phyloP scores from a whole-genome alignment of 768 basidiomycete genomes.

The Suillus weaverae region DNA sequence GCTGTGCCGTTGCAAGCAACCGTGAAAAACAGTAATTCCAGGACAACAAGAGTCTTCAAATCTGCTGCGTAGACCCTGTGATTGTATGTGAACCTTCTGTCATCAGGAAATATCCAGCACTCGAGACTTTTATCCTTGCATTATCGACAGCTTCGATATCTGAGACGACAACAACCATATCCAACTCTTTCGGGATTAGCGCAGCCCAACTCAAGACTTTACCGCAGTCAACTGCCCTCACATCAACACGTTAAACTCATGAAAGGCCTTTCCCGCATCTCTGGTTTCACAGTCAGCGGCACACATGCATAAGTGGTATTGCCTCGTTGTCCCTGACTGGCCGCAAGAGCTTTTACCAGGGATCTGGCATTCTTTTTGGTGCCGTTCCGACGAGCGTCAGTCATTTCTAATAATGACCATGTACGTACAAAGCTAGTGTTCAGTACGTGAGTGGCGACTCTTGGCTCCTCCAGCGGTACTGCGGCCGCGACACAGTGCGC shows the following conservation, averaged over 20 bases:
- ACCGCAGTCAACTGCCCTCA: not conserved
- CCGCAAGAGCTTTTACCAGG: not conserved
- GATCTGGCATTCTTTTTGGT: not conserved
- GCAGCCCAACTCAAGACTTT: too few species aligned
- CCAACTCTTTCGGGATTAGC: not conserved
- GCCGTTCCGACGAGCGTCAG: not conserved
- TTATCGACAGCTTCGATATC: not conserved
- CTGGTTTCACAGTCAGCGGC: not conserved
- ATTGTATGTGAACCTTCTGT: too few species aligned
- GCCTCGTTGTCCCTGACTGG: not conserved
- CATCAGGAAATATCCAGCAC: not conserved
- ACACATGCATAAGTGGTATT: not conserved
- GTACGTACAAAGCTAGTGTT: not conserved
- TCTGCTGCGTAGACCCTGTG: not conserved
- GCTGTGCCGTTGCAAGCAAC: not conserved
- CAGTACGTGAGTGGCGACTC: not conserved
- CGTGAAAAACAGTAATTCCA: slow-evolving; percentile 1
- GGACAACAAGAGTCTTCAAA: not conserved
- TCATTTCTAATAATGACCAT: not conserved
- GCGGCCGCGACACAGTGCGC: not conserved
- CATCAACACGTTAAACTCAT: not conserved
- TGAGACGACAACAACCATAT: not conserved
- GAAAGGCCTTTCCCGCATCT: not conserved
- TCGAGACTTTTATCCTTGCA: not conserved
- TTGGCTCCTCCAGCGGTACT: not conserved